These are phyloP conservation scores for Apiospora marii DNA, from an alignment of 2,329 filamentous ascomycete genomes.

Conservation along the genomic window DNA sequence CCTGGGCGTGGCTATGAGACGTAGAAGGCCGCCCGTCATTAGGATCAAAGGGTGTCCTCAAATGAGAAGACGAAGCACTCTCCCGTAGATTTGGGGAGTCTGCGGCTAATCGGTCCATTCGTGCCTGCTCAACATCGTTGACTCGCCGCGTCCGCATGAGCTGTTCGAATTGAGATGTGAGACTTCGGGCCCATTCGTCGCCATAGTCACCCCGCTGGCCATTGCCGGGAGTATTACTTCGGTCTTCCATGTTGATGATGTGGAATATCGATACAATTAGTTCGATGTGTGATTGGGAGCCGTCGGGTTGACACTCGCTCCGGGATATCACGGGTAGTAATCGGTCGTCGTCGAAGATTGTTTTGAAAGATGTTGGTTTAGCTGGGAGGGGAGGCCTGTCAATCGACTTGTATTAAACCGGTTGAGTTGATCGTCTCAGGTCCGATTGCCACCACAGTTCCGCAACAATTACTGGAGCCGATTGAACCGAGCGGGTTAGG, in stretches of 20 bases:
- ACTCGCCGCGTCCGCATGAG: slow-evolving; percentile 86
- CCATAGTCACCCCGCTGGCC: slow-evolving; percentile 58
- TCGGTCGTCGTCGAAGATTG: not conserved
- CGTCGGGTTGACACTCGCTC: not conserved
- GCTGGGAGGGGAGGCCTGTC: slow-evolving; percentile 5
- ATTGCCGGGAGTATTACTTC: slow-evolving; percentile 32
- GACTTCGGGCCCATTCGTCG: slow-evolving; percentile 78
- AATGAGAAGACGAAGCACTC: slow-evolving; percentile 57
- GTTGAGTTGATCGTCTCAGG: slow-evolving; percentile 19
- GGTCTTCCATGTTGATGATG: slow-evolving; percentile 37
- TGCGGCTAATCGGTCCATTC: slow-evolving; percentile 64
- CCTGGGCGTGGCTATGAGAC: slow-evolving; percentile 49
- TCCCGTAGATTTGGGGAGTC: slow-evolving; percentile 64
- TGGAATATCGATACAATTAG: not conserved
- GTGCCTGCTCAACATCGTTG: slow-evolving; percentile 76
- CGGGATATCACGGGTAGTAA: not conserved
- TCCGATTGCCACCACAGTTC: slow-evolving; percentile 20
- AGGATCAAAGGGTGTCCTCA: slow-evolving; percentile 50
- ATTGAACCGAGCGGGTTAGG: slow-evolving; percentile 5
- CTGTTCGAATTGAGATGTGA: slow-evolving; percentile 86
- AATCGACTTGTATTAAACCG: slow-evolving; percentile 12
- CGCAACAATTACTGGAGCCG: slow-evolving; percentile 21
- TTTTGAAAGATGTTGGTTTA: not conserved
- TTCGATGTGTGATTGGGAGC: not conserved
- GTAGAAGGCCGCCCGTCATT: slow-evolving; percentile 55